Evolutionary conservation across 164 flowering plant species (phyloP).

Genomic region (Aristolochia contorta): DNA sequence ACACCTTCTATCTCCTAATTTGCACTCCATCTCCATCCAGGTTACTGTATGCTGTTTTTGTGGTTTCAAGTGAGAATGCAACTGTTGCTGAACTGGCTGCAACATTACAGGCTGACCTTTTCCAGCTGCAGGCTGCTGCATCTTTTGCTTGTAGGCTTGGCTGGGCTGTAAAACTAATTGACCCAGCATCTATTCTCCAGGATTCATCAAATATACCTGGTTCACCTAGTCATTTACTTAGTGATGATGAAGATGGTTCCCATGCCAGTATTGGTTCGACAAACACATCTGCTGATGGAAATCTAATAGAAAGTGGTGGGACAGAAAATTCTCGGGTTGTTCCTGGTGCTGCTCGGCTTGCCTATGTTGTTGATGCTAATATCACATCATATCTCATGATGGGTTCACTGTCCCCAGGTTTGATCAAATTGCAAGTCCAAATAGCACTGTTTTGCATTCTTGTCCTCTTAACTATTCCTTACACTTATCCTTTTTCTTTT

Average conservation of each 20-base stretch:
- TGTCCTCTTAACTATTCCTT: background rate
- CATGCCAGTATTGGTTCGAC: constrained; percentile 46
- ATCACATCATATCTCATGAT: constrained; percentile 99
- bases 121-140: constrained; percentile 97
- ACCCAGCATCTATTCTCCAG: constrained; percentile 80
- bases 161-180: constrained; percentile 92
- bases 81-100: constrained; percentile 95
- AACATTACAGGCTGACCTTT: constrained; percentile 90
- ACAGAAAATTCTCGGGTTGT: constrained; percentile 29
- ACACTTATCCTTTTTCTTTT: constrained; percentile 7
- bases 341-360: constrained; percentile 62
- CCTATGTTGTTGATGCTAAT: constrained; percentile 97
- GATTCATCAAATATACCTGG: constrained; percentile 45
- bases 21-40: constrained; percentile 29
- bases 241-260: constrained; percentile 76
- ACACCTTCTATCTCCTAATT: constrained; percentile 7
- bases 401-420: constrained; percentile 99
- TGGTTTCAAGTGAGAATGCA: constrained; percentile 95
- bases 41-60: constrained; percentile 97
- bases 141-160: constrained; percentile 96
- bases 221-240: constrained; percentile 34
- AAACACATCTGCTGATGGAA: constrained; percentile 41
- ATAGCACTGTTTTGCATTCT: background rate
- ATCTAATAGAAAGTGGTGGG: constrained; percentile 38
- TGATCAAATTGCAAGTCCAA: constrained; percentile 4